Evolutionary conservation across 768 basidiomycete genomes (phyloP).

Genomic region (Solioccasus polychromus): DNA sequence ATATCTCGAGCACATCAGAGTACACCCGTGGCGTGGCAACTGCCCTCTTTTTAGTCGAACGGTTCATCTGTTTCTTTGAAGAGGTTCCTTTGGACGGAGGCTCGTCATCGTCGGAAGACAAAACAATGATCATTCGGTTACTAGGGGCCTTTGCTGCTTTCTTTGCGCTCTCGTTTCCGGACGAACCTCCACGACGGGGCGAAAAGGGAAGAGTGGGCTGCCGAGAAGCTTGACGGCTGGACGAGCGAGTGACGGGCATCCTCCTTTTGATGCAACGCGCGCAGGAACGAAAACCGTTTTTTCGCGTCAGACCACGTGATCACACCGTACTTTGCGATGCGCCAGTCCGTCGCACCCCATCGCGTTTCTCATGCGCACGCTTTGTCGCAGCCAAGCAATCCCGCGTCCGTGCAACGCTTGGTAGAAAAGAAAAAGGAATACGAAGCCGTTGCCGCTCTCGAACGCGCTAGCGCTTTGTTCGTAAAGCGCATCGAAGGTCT

Average conservation of each 20-base stretch:
- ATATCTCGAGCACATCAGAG: conserved; percentile 52
- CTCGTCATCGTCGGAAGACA: conserved; percentile 34
- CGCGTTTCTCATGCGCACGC: conserved; percentile 48
- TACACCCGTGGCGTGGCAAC: conserved; percentile 7
- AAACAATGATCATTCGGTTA: conserved; percentile 30
- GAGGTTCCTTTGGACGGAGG: conserved; percentile 20
- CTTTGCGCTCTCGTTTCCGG: conserved; percentile 9
- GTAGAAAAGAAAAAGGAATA: conserved; percentile 79
- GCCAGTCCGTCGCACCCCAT: conserved; percentile 51
- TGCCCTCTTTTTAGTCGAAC: conserved; percentile 19
- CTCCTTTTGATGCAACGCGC: no score
- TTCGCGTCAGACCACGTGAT: conserved; percentile 22
- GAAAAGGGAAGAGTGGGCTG: conserved; percentile 5
- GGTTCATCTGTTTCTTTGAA: conserved; percentile 10
- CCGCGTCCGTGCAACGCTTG: conserved; percentile 54
- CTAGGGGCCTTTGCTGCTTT: conserved; percentile 16
- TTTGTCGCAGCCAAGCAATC: conserved; percentile 39
- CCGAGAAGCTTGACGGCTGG: conserved; percentile 18
- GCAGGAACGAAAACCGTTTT: neutral
- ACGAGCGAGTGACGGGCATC: conserved; percentile 31
- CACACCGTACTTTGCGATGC: conserved; percentile 34
- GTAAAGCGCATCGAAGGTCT: conserved; percentile 66
- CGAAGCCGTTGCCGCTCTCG: conserved; percentile 71
- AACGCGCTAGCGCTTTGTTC: conserved; percentile 60
- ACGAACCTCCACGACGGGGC: conserved; percentile 7